phyloP scores from a whole-genome alignment of 2,329 filamentous ascomycete genomes.

The Paracoccidioides brasiliensis region DNA sequence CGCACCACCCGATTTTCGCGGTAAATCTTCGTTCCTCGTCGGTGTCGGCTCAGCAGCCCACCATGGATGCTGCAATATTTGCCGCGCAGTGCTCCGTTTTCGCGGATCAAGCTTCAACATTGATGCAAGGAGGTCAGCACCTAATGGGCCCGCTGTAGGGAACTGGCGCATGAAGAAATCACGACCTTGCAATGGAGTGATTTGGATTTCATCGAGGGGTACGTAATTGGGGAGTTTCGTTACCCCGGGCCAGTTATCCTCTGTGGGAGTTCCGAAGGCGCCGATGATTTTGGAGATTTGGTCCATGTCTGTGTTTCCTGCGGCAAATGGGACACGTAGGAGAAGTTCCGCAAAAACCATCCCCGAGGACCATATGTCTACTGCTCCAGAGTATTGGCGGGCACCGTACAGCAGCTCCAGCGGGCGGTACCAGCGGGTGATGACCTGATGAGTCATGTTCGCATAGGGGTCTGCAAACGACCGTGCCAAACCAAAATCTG shows the following conservation, averaged over 20 bases:
- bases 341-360: conserved; percentile 88
- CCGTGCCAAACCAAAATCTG: conserved; percentile 91
- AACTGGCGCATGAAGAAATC: conserved; percentile 67
- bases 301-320: conserved; percentile 71
- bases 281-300: conserved; percentile 76
- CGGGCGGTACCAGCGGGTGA: conserved; percentile 93
- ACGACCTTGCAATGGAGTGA: conserved; percentile 46
- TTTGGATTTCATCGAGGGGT: conserved; percentile 46
- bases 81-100: conserved; percentile 62
- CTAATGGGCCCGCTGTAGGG: conserved; percentile 63
- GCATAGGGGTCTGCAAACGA: conserved; percentile 78
- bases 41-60: conserved; percentile 76
- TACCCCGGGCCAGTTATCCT: conserved; percentile 93
- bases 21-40: conserved; percentile 68
- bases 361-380: conserved; percentile 90
- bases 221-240: conserved; percentile 67
- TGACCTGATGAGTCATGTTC: conserved; percentile 85
- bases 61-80: conserved; percentile 71
- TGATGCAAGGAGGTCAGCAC: conserved; percentile 75
- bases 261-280: conserved; percentile 76
- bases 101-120: conserved; percentile 80
- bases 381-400: conserved; percentile 74
- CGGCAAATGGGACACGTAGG: conserved; percentile 67
- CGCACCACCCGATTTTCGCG: conserved; percentile 58
- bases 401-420: conserved; percentile 89